A percentile compares a stretch with the other conserved stretches of the same genome.
phyloP scores from a whole-genome alignment of 768 basidiomycete genomes.

The Pulveroboletus ravenelii region DNA sequence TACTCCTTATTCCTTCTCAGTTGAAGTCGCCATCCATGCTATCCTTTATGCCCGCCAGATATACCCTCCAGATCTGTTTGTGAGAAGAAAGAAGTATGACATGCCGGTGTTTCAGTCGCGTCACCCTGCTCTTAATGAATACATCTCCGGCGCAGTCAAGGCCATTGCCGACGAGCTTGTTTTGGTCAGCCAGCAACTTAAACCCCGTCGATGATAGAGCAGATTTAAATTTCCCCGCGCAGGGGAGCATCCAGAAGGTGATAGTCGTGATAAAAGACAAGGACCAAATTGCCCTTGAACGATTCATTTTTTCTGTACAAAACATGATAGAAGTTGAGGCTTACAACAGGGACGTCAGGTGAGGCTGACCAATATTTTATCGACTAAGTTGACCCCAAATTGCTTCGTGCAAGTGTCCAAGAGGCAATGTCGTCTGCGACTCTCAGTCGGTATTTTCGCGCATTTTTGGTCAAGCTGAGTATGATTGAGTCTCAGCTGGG shows the following conservation, averaged over 20 bases:
- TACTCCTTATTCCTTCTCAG: slow-evolving; percentile 38
- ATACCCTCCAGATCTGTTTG: slow-evolving; percentile 86
- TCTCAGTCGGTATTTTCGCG: slow-evolving; percentile 74
- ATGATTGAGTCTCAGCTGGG: slow-evolving; percentile 74
- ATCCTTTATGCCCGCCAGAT: slow-evolving; percentile 88
- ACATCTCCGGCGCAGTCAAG: slow-evolving; percentile 83
- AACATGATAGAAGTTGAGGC: slow-evolving; percentile 71
- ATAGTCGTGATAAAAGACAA: slow-evolving; percentile 82
- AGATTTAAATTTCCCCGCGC: neutral
- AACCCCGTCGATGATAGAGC: neutral
- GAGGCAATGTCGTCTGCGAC: slow-evolving; percentile 61
- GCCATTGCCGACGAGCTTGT: slow-evolving; percentile 75
- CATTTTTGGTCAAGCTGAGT: slow-evolving; percentile 75
- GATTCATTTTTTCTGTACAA: slow-evolving; percentile 85
- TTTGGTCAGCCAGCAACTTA: slow-evolving; percentile 39
- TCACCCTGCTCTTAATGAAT: slow-evolving; percentile 84
- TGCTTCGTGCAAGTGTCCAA: slow-evolving; percentile 49
- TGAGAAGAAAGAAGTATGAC: slow-evolving; percentile 83
- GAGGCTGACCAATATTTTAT: slow-evolving; percentile 3
- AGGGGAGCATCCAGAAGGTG: slow-evolving; percentile 80
- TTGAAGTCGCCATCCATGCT: slow-evolving; percentile 90
- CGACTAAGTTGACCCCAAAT: neutral
- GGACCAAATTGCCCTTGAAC: slow-evolving; percentile 77
- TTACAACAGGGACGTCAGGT: slow-evolving; percentile 70
- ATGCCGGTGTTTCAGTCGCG: slow-evolving; percentile 90